Conservation (phyloP, 129 eudicot genomes). For the Arctium minus region DNA sequence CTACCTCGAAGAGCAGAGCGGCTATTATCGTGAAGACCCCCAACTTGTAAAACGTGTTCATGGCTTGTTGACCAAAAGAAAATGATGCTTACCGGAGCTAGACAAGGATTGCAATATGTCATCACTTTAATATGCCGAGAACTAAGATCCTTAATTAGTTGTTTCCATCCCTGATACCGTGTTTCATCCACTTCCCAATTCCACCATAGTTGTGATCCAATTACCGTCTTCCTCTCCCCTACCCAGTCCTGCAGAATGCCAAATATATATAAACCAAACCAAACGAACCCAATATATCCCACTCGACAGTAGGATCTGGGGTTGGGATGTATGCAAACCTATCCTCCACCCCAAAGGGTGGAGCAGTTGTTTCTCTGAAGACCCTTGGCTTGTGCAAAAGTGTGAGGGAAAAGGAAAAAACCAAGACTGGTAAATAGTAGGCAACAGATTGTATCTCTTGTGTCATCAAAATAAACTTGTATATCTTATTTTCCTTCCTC, state of each 20-base stretch:
- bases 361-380: too few relatives aligned
- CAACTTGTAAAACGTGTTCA: neutral
- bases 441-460: too few relatives aligned
- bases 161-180: slow-evolving; percentile 78
- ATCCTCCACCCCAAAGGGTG: neutral
- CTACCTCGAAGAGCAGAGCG: neutral
- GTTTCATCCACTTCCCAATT: slow-evolving; percentile 93
- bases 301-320: neutral
- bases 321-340: neutral
- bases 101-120: slow-evolving; percentile 99
- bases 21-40: too few relatives aligned
- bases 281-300: neutral
- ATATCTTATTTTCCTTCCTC: neutral
- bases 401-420: too few relatives aligned
- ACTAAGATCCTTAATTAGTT: slow-evolving; percentile 64
- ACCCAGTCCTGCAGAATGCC: slow-evolving; percentile 79
- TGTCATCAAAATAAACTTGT: neutral
- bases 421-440: too few relatives aligned
- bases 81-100: slow-evolving; percentile 68
- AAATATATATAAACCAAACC: neutral
- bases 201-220: slow-evolving; percentile 99
- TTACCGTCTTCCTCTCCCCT: slow-evolving; percentile 85
- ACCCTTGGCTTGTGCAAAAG: too few relatives aligned
- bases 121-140: slow-evolving; percentile 63
- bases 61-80: neutral